phyloP scores from a whole-genome alignment of 108 stramenopile genomes.

The Discostella pseudostelligera region DNA sequence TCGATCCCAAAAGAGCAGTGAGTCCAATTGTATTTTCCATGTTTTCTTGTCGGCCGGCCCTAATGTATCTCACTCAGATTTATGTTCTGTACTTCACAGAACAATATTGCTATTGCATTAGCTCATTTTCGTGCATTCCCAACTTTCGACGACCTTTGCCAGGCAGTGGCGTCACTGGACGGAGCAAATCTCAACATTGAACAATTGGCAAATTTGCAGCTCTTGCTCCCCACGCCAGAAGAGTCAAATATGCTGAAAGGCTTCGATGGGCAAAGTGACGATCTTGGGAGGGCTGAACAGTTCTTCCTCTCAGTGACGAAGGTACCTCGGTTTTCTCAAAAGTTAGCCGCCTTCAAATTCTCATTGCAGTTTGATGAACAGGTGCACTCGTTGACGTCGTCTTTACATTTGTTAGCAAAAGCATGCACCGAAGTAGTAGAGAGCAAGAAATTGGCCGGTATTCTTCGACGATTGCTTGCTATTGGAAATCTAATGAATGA shows the following conservation, averaged over 20 bases:
- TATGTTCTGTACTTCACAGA: neutral
- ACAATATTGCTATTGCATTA: conserved; percentile 46
- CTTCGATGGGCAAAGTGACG: conserved; percentile 21
- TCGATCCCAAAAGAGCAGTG: conserved; percentile 44
- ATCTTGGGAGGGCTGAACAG: conserved; percentile 37
- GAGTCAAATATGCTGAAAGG: conserved; percentile 22
- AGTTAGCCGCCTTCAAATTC: conserved; percentile 27
- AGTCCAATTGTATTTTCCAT: neutral
- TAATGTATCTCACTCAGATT: neutral
- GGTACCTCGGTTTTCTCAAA: conserved; percentile 24
- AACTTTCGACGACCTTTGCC: conserved; percentile 25
- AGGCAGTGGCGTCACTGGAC: conserved; percentile 45
- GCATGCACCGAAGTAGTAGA: conserved; percentile 41
- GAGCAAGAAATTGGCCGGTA: conserved; percentile 22
- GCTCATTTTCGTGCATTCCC: conserved; percentile 43
- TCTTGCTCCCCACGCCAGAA: conserved; percentile 32
- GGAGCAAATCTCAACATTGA: conserved; percentile 22
- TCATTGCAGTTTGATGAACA: conserved; percentile 40
- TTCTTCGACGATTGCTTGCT: conserved; percentile 32
- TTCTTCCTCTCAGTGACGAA: conserved; percentile 49
- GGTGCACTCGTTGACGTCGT: conserved; percentile 8
- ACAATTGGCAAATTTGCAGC: conserved; percentile 32
- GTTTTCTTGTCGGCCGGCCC: neutral
- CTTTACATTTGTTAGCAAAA: conserved; percentile 17
- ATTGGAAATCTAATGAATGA: conserved; percentile 54